Percentiles rank a stretch among this genome's conserved stretches.
Conservation (phyloP, 2,329 filamentous ascomycete species). For the Verticillium albo-atrum region DNA sequence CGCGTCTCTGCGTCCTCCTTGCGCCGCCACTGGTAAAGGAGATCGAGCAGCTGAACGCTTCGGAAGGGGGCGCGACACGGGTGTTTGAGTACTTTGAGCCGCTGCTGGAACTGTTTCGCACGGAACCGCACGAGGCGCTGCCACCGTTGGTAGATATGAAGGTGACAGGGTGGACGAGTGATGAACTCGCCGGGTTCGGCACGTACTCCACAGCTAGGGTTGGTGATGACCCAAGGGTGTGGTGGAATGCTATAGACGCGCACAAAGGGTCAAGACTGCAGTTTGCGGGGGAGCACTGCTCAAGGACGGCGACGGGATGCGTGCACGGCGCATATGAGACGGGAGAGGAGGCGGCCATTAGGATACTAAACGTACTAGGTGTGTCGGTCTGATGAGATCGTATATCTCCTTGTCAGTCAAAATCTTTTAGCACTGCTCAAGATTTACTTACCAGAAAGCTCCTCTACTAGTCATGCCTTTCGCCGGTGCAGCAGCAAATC, state of each 20-base stretch:
- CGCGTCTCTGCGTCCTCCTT: neutral
- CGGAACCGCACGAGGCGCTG: neutral
- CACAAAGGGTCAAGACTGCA: neutral
- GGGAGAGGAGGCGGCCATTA: neutral
- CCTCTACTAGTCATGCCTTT: too few relatives aligned
- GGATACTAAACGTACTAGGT: too few relatives aligned
- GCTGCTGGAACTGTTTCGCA: neutral
- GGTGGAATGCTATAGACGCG: neutral
- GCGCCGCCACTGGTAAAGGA: slow-evolving; percentile 1
- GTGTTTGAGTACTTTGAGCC: slow-evolving; percentile 1
- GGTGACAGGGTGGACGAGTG: slow-evolving; percentile 1
- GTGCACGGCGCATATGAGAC: slow-evolving; percentile 2
- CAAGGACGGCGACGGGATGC: neutral
- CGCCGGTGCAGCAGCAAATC: too few relatives aligned
- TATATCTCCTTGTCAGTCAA: too few relatives aligned
- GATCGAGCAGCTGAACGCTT: neutral
- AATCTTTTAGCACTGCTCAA: too few relatives aligned
- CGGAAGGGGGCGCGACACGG: neutral
- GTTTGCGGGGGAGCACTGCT: slow-evolving; percentile 1
- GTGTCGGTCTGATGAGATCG: too few relatives aligned
- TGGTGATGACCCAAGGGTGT: neutral
- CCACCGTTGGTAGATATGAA: neutral
- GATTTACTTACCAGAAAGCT: too few relatives aligned
- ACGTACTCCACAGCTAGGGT: neutral
- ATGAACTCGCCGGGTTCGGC: neutral